Conservation (phyloP, 805 yeast genomes). For the Myxozyma monticola region DNA sequence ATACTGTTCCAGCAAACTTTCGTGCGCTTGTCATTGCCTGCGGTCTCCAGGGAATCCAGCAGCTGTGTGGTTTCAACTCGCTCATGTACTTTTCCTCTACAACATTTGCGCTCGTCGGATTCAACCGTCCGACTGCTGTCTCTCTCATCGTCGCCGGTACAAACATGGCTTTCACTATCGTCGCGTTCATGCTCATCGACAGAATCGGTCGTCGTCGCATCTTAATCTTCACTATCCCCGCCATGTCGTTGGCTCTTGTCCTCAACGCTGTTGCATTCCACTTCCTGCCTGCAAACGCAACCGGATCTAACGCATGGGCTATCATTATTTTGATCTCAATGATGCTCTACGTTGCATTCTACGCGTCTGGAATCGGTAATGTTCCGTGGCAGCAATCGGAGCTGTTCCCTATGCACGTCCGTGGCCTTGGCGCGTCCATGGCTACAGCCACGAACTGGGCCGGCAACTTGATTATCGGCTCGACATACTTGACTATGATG, state of each 20-base stretch:
- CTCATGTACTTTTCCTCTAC: conserved; percentile 94
- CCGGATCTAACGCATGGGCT: conserved; percentile 59
- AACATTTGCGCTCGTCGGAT: conserved; percentile 88
- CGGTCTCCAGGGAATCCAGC: conserved; percentile 94
- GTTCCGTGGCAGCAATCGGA: conserved; percentile 99
- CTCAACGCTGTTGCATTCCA: conserved; percentile 91
- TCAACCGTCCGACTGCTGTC: conserved; percentile 86
- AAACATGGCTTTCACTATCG: conserved; percentile 80
- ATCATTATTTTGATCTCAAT: conserved; percentile 79
- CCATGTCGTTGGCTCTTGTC: conserved; percentile 74
- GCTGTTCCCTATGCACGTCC: conserved; percentile 86
- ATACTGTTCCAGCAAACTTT: conserved; percentile 56
- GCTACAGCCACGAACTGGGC: conserved; percentile 96
- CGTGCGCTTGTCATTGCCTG: conserved; percentile 89
- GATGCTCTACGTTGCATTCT: conserved; percentile 83
- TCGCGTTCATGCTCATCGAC: conserved; percentile 87
- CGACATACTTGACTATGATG: conserved; percentile 93
- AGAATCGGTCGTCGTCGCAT: conserved; percentile 84
- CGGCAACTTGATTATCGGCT: conserved; percentile 85
- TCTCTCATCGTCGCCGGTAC: conserved; percentile 93
- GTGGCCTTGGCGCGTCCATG: conserved; percentile 88
- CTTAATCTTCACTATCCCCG: conserved; percentile 75
- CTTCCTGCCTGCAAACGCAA: conserved; percentile 62
- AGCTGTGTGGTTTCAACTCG: conserved; percentile 94
- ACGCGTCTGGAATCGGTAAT: conserved; percentile 94